Conservation (phyloP, 2,329 filamentous ascomycete species). For the Epichloe elymi region DNA sequence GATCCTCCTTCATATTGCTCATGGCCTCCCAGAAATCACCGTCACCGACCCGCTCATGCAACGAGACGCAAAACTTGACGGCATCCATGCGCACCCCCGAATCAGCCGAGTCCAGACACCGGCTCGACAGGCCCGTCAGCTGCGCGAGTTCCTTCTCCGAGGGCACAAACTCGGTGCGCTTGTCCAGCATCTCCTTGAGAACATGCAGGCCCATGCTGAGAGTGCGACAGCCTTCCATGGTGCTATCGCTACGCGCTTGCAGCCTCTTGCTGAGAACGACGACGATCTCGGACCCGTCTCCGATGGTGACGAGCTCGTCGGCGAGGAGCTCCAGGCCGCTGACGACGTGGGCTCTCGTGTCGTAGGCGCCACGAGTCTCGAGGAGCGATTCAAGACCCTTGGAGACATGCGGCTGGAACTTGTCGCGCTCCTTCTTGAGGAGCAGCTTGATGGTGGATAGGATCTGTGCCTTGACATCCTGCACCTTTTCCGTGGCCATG, state of each 20-base stretch:
- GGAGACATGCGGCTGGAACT: conserved; percentile 54
- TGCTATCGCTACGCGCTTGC: conserved; percentile 25
- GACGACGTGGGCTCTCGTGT: conserved; percentile 57
- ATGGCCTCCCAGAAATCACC: conserved; percentile 54
- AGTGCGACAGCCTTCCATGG: conserved; percentile 34
- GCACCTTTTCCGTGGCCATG: conserved; percentile 48
- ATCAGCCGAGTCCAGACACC: conserved; percentile 46
- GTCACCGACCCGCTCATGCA: conserved; percentile 51
- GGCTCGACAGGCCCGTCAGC: conserved; percentile 37
- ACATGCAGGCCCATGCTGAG: conserved; percentile 52
- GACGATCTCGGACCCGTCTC: conserved; percentile 48
- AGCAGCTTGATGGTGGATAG: conserved; percentile 62
- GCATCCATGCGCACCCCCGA: conserved; percentile 60
- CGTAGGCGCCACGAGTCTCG: conserved; percentile 50
- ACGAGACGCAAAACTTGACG: conserved; percentile 63
- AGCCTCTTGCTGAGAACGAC: conserved; percentile 39
- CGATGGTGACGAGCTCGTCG: conserved; percentile 55
- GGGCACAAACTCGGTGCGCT: conserved; percentile 33
- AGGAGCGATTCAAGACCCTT: conserved; percentile 55
- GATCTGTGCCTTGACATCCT: conserved; percentile 62
- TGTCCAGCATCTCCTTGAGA: conserved; percentile 45
- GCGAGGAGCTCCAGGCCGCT: conserved; percentile 61
- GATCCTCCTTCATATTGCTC: conserved; percentile 52
- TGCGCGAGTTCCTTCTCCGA: conserved; percentile 36
- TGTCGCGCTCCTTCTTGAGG: conserved; percentile 51